phyloP scores from a whole-genome alignment of 495 filamentous ascomycete species.

The Penicillium herquei region DNA sequence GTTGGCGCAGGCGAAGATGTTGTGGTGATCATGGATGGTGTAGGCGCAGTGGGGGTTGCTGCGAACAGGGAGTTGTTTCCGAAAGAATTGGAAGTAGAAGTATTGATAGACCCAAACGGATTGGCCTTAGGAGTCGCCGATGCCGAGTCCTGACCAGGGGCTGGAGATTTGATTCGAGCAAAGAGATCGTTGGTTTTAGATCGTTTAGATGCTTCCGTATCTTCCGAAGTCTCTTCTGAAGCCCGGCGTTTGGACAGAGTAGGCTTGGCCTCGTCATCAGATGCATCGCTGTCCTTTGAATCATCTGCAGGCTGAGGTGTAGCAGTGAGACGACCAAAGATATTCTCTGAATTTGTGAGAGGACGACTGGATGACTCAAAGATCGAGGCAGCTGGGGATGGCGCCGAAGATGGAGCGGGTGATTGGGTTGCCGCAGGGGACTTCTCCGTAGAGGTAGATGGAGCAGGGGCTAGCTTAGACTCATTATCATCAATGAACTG shows the following conservation, averaged over 20 bases:
- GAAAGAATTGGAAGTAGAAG: slow-evolving; percentile 2
- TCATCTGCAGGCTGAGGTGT: slow-evolving; percentile 33
- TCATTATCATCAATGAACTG: slow-evolving; percentile 34
- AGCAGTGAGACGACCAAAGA: slow-evolving; percentile 63
- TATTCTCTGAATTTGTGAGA: slow-evolving; percentile 45
- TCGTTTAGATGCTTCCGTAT: slow-evolving; percentile 21
- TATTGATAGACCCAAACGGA: slow-evolving; percentile 10
- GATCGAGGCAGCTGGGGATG: slow-evolving; percentile 14
- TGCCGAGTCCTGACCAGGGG: slow-evolving; percentile 16
- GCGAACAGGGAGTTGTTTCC: neutral
- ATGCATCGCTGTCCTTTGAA: slow-evolving; percentile 27
- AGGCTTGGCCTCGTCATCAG: slow-evolving; percentile 24
- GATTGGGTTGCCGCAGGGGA: neutral
- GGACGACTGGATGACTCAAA: slow-evolving; percentile 26
- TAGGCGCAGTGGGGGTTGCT: neutral
- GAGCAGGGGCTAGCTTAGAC: neutral
- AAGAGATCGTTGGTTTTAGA: slow-evolving; percentile 44
- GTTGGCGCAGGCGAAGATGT: neutral
- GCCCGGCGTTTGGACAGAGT: slow-evolving; percentile 21
- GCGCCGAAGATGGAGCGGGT: slow-evolving; percentile 1
- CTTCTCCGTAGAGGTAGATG: slow-evolving; percentile 2
- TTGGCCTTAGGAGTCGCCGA: slow-evolving; percentile 24
- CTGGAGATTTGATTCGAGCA: slow-evolving; percentile 48
- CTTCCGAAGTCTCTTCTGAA: slow-evolving; percentile 23
- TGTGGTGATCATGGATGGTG: neutral